Evolutionary conservation across 2,329 filamentous ascomycete genomes (phyloP).

Genomic region (Lizonia empirigonia): DNA sequence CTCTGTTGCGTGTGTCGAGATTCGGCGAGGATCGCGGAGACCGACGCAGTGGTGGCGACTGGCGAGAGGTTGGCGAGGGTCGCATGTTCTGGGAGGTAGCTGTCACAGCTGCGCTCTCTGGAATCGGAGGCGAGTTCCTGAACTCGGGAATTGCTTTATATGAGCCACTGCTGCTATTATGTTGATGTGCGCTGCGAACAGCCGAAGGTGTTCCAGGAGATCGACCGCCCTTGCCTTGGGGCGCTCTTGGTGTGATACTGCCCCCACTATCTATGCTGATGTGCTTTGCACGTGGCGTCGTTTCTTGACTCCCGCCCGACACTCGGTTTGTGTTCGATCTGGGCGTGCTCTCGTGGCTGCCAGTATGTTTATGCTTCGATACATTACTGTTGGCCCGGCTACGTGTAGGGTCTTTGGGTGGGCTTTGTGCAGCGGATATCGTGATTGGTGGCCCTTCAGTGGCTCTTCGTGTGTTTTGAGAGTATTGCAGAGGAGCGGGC

Average conservation of each 20-base stretch:
- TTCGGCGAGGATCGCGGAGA: constrained; percentile 29
- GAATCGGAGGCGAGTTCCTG: constrained; percentile 33
- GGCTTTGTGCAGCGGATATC: constrained; percentile 26
- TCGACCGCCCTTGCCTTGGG: constrained; percentile 36
- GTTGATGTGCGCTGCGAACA: constrained; percentile 36
- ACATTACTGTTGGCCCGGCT: constrained; percentile 40
- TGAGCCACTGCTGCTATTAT: constrained; percentile 36
- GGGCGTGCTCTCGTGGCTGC: constrained; percentile 37
- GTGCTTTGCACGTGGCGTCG: constrained; percentile 40
- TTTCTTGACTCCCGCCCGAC: constrained; percentile 37
- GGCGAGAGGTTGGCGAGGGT: constrained; percentile 37
- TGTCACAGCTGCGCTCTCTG: constrained; percentile 39
- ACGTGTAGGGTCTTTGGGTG: constrained; percentile 25
- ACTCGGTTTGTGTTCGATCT: constrained; percentile 33
- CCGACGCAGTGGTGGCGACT: constrained; percentile 38
- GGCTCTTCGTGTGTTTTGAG: constrained; percentile 31
- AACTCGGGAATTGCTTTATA: constrained; percentile 33
- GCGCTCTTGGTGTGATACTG: constrained; percentile 41
- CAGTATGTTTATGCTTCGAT: constrained; percentile 27
- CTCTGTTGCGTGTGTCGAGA: constrained; percentile 28
- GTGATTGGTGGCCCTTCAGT: constrained; percentile 36
- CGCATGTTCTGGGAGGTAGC: constrained; percentile 35
- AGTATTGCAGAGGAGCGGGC: constrained; percentile 26
- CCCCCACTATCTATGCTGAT: constrained; percentile 39
- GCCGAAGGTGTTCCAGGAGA: constrained; percentile 44